Conservation (phyloP, 768 basidiomycete species). For the Macrolepiota fuliginosa region DNA sequence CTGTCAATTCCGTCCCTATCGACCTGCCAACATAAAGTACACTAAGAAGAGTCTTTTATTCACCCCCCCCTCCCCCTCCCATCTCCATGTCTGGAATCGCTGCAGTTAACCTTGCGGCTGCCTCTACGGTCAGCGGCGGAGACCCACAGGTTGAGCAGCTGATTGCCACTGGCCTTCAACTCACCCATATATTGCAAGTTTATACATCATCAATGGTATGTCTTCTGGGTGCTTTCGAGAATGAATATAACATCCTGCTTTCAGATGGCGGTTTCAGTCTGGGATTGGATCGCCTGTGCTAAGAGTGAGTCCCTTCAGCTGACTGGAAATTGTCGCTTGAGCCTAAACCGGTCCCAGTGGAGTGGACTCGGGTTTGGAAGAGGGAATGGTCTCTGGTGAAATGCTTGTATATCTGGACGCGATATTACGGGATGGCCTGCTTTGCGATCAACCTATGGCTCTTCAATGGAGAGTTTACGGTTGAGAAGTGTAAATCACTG, state of each 20-base stretch:
- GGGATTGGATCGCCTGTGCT: conserved; percentile 15
- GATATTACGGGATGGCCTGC: conserved; percentile 15
- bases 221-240: not conserved
- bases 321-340: not conserved
- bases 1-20: not conserved
- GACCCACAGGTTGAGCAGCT: not conserved
- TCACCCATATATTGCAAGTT: conserved; percentile 16
- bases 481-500: conserved; percentile 15
- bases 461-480: conserved; percentile 15
- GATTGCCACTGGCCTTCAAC: conserved; percentile 9
- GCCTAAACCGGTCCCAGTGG: not conserved
- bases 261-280: conserved; percentile 16
- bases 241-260: not conserved
- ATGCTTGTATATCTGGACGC: conserved; percentile 16
- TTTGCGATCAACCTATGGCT: conserved; percentile 17
- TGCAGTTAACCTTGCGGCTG: conserved; percentile 13
- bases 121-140: not conserved
- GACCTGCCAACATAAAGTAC: not conserved
- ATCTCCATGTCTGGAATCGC: conserved; percentile 13
- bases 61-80: not conserved
- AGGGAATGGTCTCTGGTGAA: conserved; percentile 17
- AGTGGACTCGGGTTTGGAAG: conserved; percentile 17
- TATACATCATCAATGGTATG: conserved; percentile 17
- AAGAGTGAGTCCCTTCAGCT: not conserved
- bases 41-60: not conserved